Percentiles rank a stretch among this genome's conserved stretches.
Conservation (phyloP, 1,139 yeast species). For the Meyerozyma sp. region DNA sequence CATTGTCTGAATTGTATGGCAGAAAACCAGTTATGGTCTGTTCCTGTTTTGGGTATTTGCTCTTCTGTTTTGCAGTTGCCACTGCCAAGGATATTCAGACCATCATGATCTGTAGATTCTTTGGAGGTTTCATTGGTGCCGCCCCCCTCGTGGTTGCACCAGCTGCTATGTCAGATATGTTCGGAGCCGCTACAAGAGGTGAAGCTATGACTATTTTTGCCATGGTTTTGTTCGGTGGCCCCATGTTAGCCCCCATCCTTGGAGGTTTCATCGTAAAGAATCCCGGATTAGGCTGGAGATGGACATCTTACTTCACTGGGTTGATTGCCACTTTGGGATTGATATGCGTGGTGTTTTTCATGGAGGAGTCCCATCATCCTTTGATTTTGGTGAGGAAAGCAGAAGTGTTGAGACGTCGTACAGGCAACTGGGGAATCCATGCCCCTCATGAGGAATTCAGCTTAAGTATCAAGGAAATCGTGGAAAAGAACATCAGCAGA, state of each 20-base stretch:
- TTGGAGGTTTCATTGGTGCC: slow-evolving; percentile 72
- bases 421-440: slow-evolving; percentile 71
- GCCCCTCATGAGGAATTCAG: slow-evolving; percentile 78
- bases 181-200: slow-evolving; percentile 57
- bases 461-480: slow-evolving; percentile 57
- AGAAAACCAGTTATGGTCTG: slow-evolving; percentile 53
- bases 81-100: slow-evolving; percentile 72
- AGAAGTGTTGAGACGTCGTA: slow-evolving; percentile 48
- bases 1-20: slow-evolving; percentile 71
- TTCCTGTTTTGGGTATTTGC: slow-evolving; percentile 50
- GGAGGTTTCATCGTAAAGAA: slow-evolving; percentile 33
- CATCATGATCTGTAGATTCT: slow-evolving; percentile 65
- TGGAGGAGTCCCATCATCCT: slow-evolving; percentile 48
- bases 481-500: slow-evolving; percentile 62
- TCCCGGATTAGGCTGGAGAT: slow-evolving; percentile 45
- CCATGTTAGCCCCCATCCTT: slow-evolving; percentile 67
- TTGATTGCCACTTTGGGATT: slow-evolving; percentile 38
- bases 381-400: slow-evolving; percentile 58
- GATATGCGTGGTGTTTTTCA: slow-evolving; percentile 22
- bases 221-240: slow-evolving; percentile 68
- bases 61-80: slow-evolving; percentile 68
- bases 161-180: slow-evolving; percentile 77
- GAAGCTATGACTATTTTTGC: slow-evolving; percentile 62
- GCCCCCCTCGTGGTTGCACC: slow-evolving; percentile 82
- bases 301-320: slow-evolving; percentile 53